A percentile compares a stretch with the other conserved stretches of the same genome.
Evolutionary conservation across 2,329 filamentous ascomycete genomes (phyloP).

Genomic region (Ophiostoma perfectum): DNA sequence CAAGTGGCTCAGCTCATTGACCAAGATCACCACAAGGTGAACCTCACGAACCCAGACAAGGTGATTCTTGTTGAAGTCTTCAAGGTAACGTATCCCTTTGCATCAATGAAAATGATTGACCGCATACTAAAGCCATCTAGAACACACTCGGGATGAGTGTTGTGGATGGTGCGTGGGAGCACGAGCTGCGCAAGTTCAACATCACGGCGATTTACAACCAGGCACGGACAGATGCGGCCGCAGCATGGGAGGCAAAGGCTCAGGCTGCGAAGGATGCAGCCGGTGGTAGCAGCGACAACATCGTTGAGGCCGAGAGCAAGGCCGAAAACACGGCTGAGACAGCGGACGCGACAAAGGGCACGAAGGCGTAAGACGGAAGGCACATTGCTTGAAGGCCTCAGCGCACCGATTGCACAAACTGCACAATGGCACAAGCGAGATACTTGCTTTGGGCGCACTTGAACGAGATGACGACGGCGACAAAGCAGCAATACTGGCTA

Average conservation of each 20-base stretch:
- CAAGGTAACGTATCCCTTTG: slow-evolving; percentile 29
- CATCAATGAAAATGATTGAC: no score
- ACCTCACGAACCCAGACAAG: slow-evolving; percentile 71
- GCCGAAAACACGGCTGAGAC: not conserved
- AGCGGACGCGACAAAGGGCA: not conserved
- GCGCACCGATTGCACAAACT: not conserved
- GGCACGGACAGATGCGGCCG: slow-evolving; percentile 6
- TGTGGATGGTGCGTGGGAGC: slow-evolving; percentile 63
- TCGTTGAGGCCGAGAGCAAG: not conserved
- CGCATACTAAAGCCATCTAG: not conserved
- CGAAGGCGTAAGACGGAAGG: not conserved
- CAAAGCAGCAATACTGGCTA: not conserved
- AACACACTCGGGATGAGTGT: slow-evolving; percentile 69
- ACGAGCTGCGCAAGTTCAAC: slow-evolving; percentile 70
- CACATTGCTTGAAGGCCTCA: not conserved
- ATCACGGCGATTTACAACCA: slow-evolving; percentile 63
- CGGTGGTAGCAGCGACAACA: not conserved
- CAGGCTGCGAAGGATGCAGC: not conserved
- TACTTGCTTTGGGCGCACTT: not conserved
- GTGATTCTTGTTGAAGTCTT: slow-evolving; percentile 76
- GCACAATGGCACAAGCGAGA: not conserved
- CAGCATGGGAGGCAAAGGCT: not conserved
- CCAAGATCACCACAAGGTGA: slow-evolving; percentile 61
- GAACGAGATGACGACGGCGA: not conserved
- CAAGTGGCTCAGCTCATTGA: slow-evolving; percentile 62